Evolutionary conservation across 1,139 yeast genomes (phyloP).

Genomic region (Blastobotrys elegans): DNA sequence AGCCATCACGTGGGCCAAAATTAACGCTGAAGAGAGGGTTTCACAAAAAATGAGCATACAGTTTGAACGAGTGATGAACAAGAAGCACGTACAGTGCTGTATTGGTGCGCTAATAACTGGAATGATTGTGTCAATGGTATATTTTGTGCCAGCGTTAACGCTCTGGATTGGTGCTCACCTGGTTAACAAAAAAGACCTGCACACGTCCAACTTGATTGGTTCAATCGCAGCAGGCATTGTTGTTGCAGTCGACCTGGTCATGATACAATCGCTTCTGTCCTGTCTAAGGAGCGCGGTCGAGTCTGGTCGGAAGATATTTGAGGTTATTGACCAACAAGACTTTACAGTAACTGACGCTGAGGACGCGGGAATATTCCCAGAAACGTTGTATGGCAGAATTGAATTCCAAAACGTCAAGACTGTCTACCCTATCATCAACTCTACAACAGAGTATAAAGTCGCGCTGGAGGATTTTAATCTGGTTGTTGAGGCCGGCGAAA

Average conservation of each 20-base stretch:
- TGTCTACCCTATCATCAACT: conserved; percentile 86
- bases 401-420: conserved; percentile 48
- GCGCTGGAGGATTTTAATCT: conserved; percentile 65
- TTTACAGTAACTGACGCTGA: background rate
- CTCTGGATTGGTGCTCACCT: conserved; percentile 1
- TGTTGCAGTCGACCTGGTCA: background rate
- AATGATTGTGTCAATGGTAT: background rate
- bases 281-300: background rate
- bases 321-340: conserved; percentile 3
- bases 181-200: background rate
- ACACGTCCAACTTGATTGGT: background rate
- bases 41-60: background rate
- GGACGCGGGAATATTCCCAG: background rate
- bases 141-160: conserved; percentile 3
- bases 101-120: background rate
- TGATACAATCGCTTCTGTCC: background rate
- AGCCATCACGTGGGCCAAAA: background rate
- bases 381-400: conserved; percentile 2
- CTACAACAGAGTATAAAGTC: conserved; percentile 38
- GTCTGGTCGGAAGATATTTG: conserved; percentile 4
- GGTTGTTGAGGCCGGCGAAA: conserved; percentile 73
- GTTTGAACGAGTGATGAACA: background rate
- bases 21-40: background rate
- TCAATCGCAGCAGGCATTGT: conserved; percentile 3
- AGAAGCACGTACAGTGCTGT: background rate